A percentile compares a stretch with the other conserved stretches of the same genome.
Conservation (phyloP, 208 protist species). For the Strigomonas culicis region DNA sequence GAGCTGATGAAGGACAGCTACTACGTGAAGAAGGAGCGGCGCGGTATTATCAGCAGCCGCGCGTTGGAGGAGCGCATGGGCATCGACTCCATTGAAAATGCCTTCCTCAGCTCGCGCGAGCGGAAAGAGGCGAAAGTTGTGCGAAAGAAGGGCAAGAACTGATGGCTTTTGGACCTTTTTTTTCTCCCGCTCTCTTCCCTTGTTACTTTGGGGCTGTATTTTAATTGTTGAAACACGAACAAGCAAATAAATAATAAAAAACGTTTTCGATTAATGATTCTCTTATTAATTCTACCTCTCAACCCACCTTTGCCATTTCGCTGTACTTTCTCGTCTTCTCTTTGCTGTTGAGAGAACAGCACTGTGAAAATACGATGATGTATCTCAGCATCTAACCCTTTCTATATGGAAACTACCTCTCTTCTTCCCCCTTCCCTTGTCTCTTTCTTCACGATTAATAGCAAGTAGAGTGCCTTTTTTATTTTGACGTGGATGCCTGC, state of each 20-base stretch:
- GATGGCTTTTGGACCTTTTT: not conserved
- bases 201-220: not conserved
- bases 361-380: too few relatives aligned
- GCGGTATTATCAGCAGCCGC: slow-evolving; percentile 47
- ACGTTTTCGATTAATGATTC: slow-evolving; percentile 4
- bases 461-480: not conserved
- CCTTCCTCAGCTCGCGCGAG: slow-evolving; percentile 77
- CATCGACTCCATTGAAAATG: slow-evolving; percentile 84
- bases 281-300: slow-evolving; percentile 4
- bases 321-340: not conserved
- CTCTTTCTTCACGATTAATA: slow-evolving; percentile 8
- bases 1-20: slow-evolving; percentile 90
- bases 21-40: slow-evolving; percentile 88
- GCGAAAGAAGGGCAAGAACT: slow-evolving; percentile 29
- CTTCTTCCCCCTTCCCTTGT: not conserved
- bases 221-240: not conserved
- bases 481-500: too few relatives aligned
- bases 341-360: too few relatives aligned
- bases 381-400: not conserved
- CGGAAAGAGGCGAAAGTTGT: slow-evolving; percentile 70
- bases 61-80: slow-evolving; percentile 83
- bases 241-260: slow-evolving; percentile 15
- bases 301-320: not conserved
- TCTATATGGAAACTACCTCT: not conserved
- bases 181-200: not conserved